These are phyloP conservation scores for Nicotiana undulata DNA, from an alignment of 257 asterid genomes.

Conservation along the genomic window DNA sequence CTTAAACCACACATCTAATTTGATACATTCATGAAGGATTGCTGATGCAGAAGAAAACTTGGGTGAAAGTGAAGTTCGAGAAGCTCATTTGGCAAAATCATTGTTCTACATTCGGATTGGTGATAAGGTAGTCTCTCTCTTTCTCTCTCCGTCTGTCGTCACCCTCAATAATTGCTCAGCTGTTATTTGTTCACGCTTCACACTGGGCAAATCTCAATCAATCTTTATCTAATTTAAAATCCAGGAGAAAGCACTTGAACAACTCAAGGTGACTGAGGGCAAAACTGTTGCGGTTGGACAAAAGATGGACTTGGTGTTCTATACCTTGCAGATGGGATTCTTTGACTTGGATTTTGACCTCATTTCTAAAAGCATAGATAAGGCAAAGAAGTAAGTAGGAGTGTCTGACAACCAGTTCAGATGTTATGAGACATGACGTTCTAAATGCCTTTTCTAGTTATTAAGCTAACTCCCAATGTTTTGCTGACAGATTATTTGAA, in stretches of 20 bases:
- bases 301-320: slow-evolving; percentile 95
- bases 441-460: not conserved
- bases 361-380: slow-evolving; percentile 87
- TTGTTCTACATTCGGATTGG: slow-evolving; percentile 67
- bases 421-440: not conserved
- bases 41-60: slow-evolving; percentile 92
- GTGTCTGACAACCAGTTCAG: not conserved
- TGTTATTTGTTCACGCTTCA: not conserved
- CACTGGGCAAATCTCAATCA: slow-evolving; percentile 2
- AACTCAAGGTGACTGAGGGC: slow-evolving; percentile 81
- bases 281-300: slow-evolving; percentile 99
- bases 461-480: slow-evolving; percentile 6
- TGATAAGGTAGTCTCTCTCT: slow-evolving; percentile 43
- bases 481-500: slow-evolving; percentile 70
- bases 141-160: not conserved
- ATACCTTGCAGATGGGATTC: slow-evolving; percentile 73
- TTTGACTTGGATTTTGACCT: slow-evolving; percentile 91
- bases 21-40: slow-evolving; percentile 43
- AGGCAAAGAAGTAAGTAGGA: slow-evolving; percentile 71
- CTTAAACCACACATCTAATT: slow-evolving; percentile 6
- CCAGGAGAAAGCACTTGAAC: slow-evolving; percentile 94
- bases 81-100: slow-evolving; percentile 88
- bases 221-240: slow-evolving; percentile 9
- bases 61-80: slow-evolving; percentile 97
- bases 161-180: not conserved